Conservation (phyloP, 192 early-diverging fungal genomes). For the Gigaspora rosea region DNA sequence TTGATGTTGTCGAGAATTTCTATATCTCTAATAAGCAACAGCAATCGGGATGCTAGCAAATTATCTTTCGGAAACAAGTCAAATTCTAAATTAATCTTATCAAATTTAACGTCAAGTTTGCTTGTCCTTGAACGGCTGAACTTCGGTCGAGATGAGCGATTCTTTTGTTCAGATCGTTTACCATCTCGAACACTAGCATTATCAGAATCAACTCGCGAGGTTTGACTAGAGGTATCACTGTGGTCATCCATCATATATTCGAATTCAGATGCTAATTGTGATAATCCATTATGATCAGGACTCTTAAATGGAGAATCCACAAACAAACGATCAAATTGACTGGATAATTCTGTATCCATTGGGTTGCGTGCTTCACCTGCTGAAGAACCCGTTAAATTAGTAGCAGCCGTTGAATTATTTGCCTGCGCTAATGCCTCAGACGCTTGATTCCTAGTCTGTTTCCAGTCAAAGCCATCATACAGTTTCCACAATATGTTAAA, state of each 20-base stretch:
- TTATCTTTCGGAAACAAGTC: slow-evolving; percentile 52
- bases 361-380: background rate
- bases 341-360: slow-evolving; percentile 18
- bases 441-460: slow-evolving; percentile 42
- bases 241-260: slow-evolving; percentile 34
- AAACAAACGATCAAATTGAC: background rate
- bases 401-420: slow-evolving; percentile 11
- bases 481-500: slow-evolving; percentile 63
- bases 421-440: background rate
- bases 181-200: slow-evolving; percentile 25
- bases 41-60: slow-evolving; percentile 51
- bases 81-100: slow-evolving; percentile 54
- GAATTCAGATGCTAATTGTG: slow-evolving; percentile 27
- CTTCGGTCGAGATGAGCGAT: slow-evolving; percentile 38
- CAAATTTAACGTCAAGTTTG: slow-evolving; percentile 58
- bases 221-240: slow-evolving; percentile 43
- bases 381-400: background rate
- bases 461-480: slow-evolving; percentile 73
- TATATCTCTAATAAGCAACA: slow-evolving; percentile 57
- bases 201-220: slow-evolving; percentile 34
- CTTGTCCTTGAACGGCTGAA: slow-evolving; percentile 46
- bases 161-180: slow-evolving; percentile 11
- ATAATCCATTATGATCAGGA: slow-evolving; percentile 6
- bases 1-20: slow-evolving; percentile 80
- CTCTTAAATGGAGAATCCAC: background rate